Percentiles rank a stretch among this genome's conserved stretches.
phyloP scores from a whole-genome alignment of 305 asterid species.

The Fraxinus angustifolia region DNA sequence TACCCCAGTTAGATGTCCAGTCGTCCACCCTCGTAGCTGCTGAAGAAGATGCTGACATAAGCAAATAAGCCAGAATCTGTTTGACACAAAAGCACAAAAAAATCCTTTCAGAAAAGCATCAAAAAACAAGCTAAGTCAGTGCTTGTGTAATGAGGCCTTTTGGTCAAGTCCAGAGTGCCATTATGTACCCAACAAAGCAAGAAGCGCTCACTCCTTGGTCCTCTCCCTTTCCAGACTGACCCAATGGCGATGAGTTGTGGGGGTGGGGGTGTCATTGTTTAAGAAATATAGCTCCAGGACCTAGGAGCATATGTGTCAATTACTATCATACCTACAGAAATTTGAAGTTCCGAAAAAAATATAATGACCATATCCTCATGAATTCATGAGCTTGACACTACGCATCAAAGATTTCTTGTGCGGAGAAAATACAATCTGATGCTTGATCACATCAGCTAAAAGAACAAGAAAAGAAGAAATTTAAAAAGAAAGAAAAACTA shows the following conservation, averaged over 20 bases:
- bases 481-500: background rate
- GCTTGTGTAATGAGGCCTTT: background rate
- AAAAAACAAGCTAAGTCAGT: background rate
- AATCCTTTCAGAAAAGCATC: background rate
- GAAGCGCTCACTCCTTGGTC: background rate
- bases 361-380: background rate
- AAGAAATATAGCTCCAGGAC: too few species aligned
- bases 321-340: background rate
- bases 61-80: slow-evolving; percentile 65
- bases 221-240: background rate
- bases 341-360: background rate
- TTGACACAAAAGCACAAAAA: background rate
- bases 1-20: slow-evolving; percentile 72
- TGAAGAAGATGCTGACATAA: slow-evolving; percentile 67
- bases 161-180: background rate
- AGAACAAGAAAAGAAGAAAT: background rate
- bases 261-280: too few species aligned
- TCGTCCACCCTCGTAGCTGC: slow-evolving; percentile 70
- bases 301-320: background rate
- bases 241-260: background rate
- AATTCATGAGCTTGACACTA: background rate
- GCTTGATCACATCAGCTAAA: background rate
- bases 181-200: background rate
- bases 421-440: background rate
- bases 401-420: background rate